phyloP scores from a whole-genome alignment of 139 green algal species.

The Tetraselmis chui region DNA sequence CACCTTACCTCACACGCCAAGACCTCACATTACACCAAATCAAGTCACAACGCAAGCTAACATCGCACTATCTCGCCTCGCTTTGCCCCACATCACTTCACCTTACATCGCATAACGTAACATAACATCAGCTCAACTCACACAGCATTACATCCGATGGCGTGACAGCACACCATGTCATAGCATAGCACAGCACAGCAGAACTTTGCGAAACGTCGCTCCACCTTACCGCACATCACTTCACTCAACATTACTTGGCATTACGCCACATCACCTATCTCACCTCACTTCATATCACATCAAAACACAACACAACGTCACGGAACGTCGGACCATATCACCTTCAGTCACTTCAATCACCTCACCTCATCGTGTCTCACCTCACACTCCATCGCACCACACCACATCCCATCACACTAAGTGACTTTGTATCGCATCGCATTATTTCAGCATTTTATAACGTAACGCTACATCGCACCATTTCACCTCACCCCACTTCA shows the following conservation, averaged over 20 bases:
- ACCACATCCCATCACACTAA: background rate
- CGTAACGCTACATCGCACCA: background rate
- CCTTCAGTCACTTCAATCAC: too few relatives aligned
- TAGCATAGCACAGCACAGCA: constrained; percentile 5
- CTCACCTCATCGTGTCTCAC: background rate
- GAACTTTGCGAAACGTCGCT: too few relatives aligned
- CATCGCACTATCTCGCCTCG: too few relatives aligned
- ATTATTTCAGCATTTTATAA: background rate
- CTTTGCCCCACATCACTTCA: too few relatives aligned
- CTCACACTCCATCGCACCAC: background rate
- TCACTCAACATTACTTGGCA: constrained; percentile 13
- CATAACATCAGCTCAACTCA: constrained; percentile 8
- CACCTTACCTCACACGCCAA: background rate
- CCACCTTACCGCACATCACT: background rate
- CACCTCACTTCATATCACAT: background rate
- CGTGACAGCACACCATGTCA: constrained; percentile 10
- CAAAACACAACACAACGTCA: background rate
- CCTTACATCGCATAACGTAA: background rate
- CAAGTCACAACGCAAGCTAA: constrained; percentile 2
- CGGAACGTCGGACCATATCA: too few relatives aligned
- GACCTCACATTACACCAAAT: too few relatives aligned
- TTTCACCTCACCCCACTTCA: background rate
- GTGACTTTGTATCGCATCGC: background rate
- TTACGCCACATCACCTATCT: constrained; percentile 8
- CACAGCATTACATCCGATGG: constrained; percentile 11